phyloP scores from a whole-genome alignment of 495 filamentous ascomycete species.

The Xylaria venustula region DNA sequence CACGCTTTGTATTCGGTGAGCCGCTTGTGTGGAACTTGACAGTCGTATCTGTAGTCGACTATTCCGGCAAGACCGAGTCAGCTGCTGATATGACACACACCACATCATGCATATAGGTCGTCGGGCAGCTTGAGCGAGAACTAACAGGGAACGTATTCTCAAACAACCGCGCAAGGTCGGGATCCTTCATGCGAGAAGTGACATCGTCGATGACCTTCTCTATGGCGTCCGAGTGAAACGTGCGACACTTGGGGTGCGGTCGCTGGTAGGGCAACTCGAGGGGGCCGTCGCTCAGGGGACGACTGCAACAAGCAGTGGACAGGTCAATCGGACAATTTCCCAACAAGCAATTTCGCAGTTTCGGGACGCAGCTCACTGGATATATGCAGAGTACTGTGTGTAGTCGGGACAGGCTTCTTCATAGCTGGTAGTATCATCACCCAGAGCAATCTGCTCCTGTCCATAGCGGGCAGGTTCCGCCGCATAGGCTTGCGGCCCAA shows the following conservation, averaged over 20 bases:
- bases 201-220: slow-evolving; percentile 86
- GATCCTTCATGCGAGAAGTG: slow-evolving; percentile 74
- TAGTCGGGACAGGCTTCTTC: slow-evolving; percentile 54
- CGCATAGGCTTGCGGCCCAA: slow-evolving; percentile 1
- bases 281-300: slow-evolving; percentile 75
- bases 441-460: slow-evolving; percentile 25
- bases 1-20: slow-evolving; percentile 27
- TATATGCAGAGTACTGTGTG: slow-evolving; percentile 46
- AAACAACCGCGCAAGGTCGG: slow-evolving; percentile 88
- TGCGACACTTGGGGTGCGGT: slow-evolving; percentile 76
- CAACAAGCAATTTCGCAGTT: neutral
- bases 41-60: slow-evolving; percentile 89
- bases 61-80: slow-evolving; percentile 7
- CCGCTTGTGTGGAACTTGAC: slow-evolving; percentile 60
- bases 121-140: neutral
- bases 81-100: slow-evolving; percentile 6
- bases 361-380: slow-evolving; percentile 35
- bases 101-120: neutral
- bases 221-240: slow-evolving; percentile 80
- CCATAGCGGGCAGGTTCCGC: slow-evolving; percentile 20
- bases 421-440: slow-evolving; percentile 22
- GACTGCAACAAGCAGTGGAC: slow-evolving; percentile 40
- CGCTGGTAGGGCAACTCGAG: slow-evolving; percentile 87
- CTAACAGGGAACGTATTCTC: slow-evolving; percentile 85
- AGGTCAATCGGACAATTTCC: neutral